These are phyloP conservation scores for Colletotrichum neosansevieriae DNA, from an alignment of 2,329 filamentous ascomycete species.

Conservation along the genomic window DNA sequence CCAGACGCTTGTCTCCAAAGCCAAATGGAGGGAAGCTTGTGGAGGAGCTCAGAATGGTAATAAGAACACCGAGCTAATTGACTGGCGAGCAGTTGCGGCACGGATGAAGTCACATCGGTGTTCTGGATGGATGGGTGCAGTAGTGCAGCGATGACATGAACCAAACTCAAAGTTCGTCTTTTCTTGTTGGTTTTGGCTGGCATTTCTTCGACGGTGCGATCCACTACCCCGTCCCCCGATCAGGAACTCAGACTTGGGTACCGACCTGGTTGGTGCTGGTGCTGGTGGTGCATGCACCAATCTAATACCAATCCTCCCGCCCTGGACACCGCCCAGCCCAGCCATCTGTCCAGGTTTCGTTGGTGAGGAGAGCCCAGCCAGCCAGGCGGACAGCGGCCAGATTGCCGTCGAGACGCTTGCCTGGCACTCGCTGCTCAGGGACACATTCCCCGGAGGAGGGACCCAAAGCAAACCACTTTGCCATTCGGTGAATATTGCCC, in stretches of 20 bases:
- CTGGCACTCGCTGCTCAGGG: constrained; percentile 24
- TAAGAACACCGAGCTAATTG: constrained; percentile 12
- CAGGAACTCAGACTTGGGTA: constrained; percentile 32
- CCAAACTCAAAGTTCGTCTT: constrained; percentile 41
- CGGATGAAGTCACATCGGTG: constrained; percentile 37
- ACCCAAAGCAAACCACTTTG: constrained; percentile 1
- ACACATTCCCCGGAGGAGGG: constrained; percentile 23
- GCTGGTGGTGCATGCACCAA: constrained; percentile 28
- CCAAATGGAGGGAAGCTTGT: constrained; percentile 21
- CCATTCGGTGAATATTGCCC: constrained; percentile 35
- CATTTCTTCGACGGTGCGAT: constrained; percentile 39
- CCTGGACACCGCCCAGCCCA: constrained; percentile 29
- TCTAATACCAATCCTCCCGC: constrained; percentile 19
- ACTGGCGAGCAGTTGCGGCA: constrained; percentile 35
- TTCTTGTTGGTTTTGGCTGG: constrained; percentile 40
- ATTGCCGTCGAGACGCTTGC: constrained; percentile 13
- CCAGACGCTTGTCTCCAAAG: constrained; percentile 1
- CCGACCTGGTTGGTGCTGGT: constrained; percentile 23
- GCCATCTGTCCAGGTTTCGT: constrained; percentile 2
- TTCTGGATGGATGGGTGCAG: constrained; percentile 31
- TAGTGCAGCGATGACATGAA: constrained; percentile 39
- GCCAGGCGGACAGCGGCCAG: constrained; percentile 6
- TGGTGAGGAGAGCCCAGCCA: constrained; percentile 12
- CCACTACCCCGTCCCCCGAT: constrained; percentile 35
- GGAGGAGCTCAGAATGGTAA: constrained; percentile 3